Evolutionary conservation across 2,329 filamentous ascomycete species (phyloP), one percentile per base, ranked within the genome.

Genomic region (Paraphoma sp.): DNA sequence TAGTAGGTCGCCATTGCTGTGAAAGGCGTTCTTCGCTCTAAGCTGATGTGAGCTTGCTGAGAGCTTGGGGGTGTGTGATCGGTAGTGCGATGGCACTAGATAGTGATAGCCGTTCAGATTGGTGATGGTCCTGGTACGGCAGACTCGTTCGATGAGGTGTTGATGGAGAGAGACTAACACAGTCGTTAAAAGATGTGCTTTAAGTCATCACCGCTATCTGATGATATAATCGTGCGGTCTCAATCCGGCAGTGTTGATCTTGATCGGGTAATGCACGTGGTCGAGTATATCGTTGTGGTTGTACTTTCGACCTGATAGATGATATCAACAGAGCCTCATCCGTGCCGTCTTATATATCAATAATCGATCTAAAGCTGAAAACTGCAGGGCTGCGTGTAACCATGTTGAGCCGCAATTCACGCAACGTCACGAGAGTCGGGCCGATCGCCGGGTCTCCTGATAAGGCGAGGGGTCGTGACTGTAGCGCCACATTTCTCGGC

Each of bases 401-500:
- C 7, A 42, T 42, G 33, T 36, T 36, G 28, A 45, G 43, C 43
- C 44, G 18, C 23, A 48, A 40, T 36, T 42, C 45, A 41, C 28
- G 51, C 45, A 46, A 40, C 47, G 16, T 42, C 17, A 45, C 30
- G 50, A 23, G 41, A 29, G 4, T 57, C 54, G 59, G 58, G 11
- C 51, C 59, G 51, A 57, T 63, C 40, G 52, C 33, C 5, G 40
- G 51, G 57, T 51, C 51, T 30, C 48, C 30, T 54, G 63, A 64
- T 65, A 61, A 48, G 51, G 46, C 49, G 42, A 52, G 48, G 38
- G 46, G 53, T 49, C 50, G 56, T 63, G 63, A 63, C 60, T 28
- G 59, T 65, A 61, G 64, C 65, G 65, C 65, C 65, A 69, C 62
- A 56, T 57, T 50, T 30, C 55, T 45, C 10, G 52, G 51, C 47